Evolutionary conservation across 2,329 filamentous ascomycete genomes (phyloP).

Genomic region (Ploettnerulaceae sp.): DNA sequence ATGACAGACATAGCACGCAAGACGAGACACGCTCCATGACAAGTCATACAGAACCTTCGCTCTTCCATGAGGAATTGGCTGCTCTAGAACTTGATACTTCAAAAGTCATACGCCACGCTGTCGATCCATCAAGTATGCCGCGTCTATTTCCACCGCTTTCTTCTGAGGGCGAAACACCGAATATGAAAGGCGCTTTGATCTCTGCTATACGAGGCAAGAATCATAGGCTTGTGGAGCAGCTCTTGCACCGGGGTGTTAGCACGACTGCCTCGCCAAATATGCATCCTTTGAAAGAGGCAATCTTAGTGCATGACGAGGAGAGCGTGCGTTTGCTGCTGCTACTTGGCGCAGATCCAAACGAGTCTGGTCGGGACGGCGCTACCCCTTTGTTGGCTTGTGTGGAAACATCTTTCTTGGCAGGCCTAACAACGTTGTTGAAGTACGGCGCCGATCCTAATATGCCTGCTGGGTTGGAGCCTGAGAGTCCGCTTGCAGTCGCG

Average conservation of each 20-base stretch:
- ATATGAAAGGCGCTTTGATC: conserved; percentile 45
- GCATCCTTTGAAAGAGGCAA: conserved; percentile 49
- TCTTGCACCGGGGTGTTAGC: conserved; percentile 53
- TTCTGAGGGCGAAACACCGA: conserved; percentile 39
- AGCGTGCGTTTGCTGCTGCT: conserved; percentile 50
- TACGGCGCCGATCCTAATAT: conserved; percentile 58
- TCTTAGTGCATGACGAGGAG: conserved; percentile 48
- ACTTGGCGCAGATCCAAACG: conserved; percentile 54
- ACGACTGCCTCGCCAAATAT: conserved; percentile 44
- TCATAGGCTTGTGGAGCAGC: conserved; percentile 51
- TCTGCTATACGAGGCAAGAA: conserved; percentile 53
- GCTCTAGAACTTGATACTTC: conserved; percentile 39
- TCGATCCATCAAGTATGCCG: conserved; percentile 47
- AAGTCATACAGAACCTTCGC: conserved; percentile 34
- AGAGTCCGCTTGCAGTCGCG: conserved; percentile 51
- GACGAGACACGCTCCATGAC: conserved; percentile 30
- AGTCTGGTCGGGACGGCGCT: conserved; percentile 42
- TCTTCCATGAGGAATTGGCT: conserved; percentile 35
- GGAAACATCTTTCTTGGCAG: conserved; percentile 50
- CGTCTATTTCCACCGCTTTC: conserved; percentile 46
- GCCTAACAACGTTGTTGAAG: conserved; percentile 55
- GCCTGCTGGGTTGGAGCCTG: conserved; percentile 44
- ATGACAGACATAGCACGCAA: conserved; percentile 19
- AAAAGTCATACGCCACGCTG: conserved; percentile 46
- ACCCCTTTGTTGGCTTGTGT: conserved; percentile 49